Evolutionary conservation across 768 basidiomycete genomes (phyloP).

Genomic region (Agaricus bisporus): DNA sequence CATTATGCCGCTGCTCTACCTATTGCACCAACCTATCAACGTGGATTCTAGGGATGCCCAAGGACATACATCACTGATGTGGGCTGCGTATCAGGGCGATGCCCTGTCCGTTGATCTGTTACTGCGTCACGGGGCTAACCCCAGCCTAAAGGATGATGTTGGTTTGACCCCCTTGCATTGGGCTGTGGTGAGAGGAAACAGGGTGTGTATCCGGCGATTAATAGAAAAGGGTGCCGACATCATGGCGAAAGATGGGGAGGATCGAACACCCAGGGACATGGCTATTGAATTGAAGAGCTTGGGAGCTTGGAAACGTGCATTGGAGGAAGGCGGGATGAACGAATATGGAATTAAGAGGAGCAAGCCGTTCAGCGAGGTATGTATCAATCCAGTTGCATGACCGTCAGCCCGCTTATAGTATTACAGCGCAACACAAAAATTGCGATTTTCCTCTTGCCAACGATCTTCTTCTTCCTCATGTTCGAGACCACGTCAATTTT

Average conservation of each 20-base stretch:
- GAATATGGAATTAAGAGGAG: conserved; percentile 65
- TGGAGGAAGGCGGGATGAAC: conserved; percentile 82
- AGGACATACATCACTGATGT: conserved; percentile 95
- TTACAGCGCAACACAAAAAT: conserved; percentile 74
- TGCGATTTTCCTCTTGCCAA: conserved; percentile 73
- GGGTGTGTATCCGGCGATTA: conserved; percentile 76
- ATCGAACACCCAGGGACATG: conserved; percentile 91
- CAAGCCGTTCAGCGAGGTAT: conserved; percentile 67
- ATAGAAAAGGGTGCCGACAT: conserved; percentile 85
- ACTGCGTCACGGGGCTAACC: conserved; percentile 80
- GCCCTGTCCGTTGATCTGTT: conserved; percentile 90
- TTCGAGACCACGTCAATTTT: conserved; percentile 79
- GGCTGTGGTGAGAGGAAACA: conserved; percentile 96
- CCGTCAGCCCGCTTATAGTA: background rate
- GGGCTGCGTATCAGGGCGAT: conserved; percentile 99
- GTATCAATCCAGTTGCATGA: conserved; percentile 2
- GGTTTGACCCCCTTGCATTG: conserved; percentile 92
- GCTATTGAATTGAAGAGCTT: conserved; percentile 88
- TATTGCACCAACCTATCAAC: conserved; percentile 88
- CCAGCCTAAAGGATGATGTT: conserved; percentile 67
- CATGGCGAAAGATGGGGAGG: conserved; percentile 71
- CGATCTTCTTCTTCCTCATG: conserved; percentile 73
- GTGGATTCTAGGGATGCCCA: conserved; percentile 88
- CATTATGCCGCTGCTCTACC: conserved; percentile 90
- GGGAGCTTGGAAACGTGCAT: conserved; percentile 82